These are phyloP conservation scores for Hyaloscypha hepaticicola DNA, from an alignment of 495 filamentous ascomycete genomes.

Conservation along the genomic window DNA sequence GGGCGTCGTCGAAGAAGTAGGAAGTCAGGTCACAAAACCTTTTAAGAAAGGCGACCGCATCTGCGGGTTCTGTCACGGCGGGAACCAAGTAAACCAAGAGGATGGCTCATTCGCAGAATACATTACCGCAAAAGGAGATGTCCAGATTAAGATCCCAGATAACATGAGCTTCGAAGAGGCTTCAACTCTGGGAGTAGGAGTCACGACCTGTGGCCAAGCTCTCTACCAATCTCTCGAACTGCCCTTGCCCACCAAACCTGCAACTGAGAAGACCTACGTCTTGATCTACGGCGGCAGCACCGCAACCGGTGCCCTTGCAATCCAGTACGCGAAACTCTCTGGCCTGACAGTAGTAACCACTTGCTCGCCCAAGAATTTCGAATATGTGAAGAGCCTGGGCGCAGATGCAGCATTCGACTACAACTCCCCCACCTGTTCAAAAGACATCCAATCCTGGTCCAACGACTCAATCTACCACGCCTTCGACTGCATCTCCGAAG, in stretches of 20 bases:
- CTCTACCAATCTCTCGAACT: conserved; percentile 51
- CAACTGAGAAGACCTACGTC: conserved; percentile 13
- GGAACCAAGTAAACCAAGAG: conserved; percentile 22
- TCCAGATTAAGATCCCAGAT: conserved; percentile 49
- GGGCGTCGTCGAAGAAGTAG: conserved; percentile 41
- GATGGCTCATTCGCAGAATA: conserved; percentile 37
- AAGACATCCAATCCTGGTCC: conserved; percentile 38
- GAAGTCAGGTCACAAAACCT: conserved; percentile 24
- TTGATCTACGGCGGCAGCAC: conserved; percentile 56
- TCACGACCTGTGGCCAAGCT: conserved; percentile 50
- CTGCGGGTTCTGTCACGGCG: conserved; percentile 26
- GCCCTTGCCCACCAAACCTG: conserved; percentile 31
- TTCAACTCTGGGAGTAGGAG: conserved; percentile 54
- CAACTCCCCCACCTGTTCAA: conserved; percentile 34
- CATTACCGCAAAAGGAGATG: conserved; percentile 37
- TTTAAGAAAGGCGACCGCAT: conserved; percentile 29
- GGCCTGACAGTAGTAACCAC: conserved; percentile 60
- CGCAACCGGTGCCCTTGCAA: conserved; percentile 58
- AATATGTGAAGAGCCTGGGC: conserved; percentile 27
- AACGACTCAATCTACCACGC: conserved; percentile 37
- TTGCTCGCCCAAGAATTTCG: conserved; percentile 47
- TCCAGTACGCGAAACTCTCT: conserved; percentile 59
- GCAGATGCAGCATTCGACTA: conserved; percentile 60
- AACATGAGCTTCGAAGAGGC: conserved; percentile 45
- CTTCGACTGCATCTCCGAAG: conserved; percentile 28